Percentiles rank a stretch among this genome's conserved stretches.
Evolutionary conservation across 352 stramenopile species (phyloP).

Genomic region (Globisporangium sylvaticum): DNA sequence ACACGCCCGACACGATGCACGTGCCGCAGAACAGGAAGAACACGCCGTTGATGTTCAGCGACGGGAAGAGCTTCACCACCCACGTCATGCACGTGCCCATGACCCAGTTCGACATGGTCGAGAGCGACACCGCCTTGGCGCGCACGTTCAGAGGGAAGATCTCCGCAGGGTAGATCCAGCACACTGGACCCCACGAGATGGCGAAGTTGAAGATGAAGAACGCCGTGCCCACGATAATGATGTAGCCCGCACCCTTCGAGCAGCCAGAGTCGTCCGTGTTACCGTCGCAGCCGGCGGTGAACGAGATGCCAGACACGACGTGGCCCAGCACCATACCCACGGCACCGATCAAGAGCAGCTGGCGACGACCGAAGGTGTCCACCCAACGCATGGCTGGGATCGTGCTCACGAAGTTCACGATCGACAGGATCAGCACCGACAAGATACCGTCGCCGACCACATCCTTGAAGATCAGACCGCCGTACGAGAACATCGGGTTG

Average conservation of each 20-base stretch:
- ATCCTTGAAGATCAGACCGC: constrained; percentile 36
- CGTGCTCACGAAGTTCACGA: constrained; percentile 40
- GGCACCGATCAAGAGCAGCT: constrained; percentile 33
- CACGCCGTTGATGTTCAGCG: constrained; percentile 46
- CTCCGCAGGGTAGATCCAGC: constrained; percentile 51
- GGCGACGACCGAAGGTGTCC: constrained; percentile 35
- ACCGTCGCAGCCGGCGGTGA: constrained; percentile 33
- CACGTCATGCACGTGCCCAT: constrained; percentile 33
- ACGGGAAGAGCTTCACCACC: constrained; percentile 22
- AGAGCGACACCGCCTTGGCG: constrained; percentile 39
- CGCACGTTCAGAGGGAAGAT: constrained; percentile 46
- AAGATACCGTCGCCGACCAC: constrained; percentile 19
- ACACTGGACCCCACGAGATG: constrained; percentile 43
- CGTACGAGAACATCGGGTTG: constrained; percentile 38
- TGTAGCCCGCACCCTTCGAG: constrained; percentile 27
- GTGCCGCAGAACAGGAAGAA: constrained; percentile 31
- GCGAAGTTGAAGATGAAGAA: constrained; percentile 57
- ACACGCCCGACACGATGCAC: constrained; percentile 4
- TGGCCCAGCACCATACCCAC: constrained; percentile 48
- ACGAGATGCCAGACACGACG: constrained; percentile 32
- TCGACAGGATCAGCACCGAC: constrained; percentile 21
- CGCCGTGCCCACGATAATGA: constrained; percentile 33
- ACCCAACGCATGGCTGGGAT: constrained; percentile 48
- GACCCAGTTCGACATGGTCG: constrained; percentile 46
- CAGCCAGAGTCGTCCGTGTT: constrained; percentile 30